Evolutionary conservation across 2,329 filamentous ascomycete genomes (phyloP).

Genomic region (Hypoxylon sp.): DNA sequence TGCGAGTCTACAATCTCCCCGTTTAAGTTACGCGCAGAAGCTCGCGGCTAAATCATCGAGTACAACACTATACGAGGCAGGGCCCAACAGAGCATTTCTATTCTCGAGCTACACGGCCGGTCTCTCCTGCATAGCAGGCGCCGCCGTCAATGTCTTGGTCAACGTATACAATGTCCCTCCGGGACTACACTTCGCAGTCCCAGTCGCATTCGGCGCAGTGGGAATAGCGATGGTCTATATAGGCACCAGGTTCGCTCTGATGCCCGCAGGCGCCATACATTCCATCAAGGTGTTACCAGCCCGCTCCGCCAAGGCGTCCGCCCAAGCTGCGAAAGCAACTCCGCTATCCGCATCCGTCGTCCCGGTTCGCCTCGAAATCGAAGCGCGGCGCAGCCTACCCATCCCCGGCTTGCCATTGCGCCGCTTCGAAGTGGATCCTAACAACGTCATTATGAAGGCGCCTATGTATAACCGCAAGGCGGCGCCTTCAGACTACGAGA

Average conservation of each 20-base stretch:
- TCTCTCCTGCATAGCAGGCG: constrained; percentile 67
- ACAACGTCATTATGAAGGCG: constrained; percentile 57
- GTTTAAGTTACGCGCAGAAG: constrained; percentile 67
- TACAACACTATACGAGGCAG: constrained; percentile 75
- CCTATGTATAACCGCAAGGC: constrained; percentile 53
- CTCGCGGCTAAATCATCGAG: constrained; percentile 70
- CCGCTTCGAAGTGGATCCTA: constrained; percentile 59
- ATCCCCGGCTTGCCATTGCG: constrained; percentile 65
- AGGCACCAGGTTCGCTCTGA: constrained; percentile 72
- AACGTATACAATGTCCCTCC: constrained; percentile 66
- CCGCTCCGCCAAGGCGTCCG: constrained; percentile 5
- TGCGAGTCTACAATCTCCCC: constrained; percentile 46
- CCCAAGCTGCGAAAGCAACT: constrained; percentile 32
- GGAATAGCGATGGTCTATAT: constrained; percentile 73
- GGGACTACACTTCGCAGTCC: constrained; percentile 70
- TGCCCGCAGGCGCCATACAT: constrained; percentile 71
- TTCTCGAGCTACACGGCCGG: constrained; percentile 71
- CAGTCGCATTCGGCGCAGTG: constrained; percentile 69
- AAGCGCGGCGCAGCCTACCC: constrained; percentile 61
- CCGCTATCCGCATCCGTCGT: constrained; percentile 29
- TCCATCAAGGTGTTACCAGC: constrained; percentile 68
- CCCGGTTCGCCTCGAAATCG: constrained; percentile 67
- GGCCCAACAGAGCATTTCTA: constrained; percentile 75
- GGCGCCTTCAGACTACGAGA: constrained; percentile 48
- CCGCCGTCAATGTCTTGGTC: constrained; percentile 65